phyloP scores from a whole-genome alignment of 2,329 filamentous ascomycete genomes.

The Cytospora piceae region DNA sequence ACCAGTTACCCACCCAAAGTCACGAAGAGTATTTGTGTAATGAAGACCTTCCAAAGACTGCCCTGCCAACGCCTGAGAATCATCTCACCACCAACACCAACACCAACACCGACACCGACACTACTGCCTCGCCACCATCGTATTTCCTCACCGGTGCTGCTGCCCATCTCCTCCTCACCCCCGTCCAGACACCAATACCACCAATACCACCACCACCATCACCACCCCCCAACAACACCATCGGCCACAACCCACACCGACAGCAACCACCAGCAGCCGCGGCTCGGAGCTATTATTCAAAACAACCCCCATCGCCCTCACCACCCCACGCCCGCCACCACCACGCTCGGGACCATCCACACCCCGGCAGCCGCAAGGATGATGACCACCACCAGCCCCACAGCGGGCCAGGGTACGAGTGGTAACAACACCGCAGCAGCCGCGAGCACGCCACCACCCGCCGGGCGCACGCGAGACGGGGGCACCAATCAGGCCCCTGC shows the following conservation, averaged over 20 bases:
- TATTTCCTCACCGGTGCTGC: too few species aligned
- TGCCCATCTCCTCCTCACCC: too few species aligned
- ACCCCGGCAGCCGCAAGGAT: neutral
- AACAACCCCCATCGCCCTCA: neutral
- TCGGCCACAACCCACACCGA: neutral
- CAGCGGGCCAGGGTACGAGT: neutral
- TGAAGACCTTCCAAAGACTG: neutral
- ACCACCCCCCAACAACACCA: neutral
- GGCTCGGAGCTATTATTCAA: neutral
- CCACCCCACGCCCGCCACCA: neutral
- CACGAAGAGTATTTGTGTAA: neutral
- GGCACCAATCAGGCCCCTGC: neutral
- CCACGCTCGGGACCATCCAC: too few species aligned
- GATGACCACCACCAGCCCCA: neutral
- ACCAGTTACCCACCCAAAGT: neutral
- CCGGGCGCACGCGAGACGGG: slow-evolving; percentile 21
- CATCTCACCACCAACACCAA: neutral
- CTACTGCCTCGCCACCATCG: neutral
- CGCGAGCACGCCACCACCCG: slow-evolving; percentile 25
- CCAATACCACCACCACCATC: neutral
- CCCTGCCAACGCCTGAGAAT: neutral
- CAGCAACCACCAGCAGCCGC: neutral
- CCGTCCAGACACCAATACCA: neutral
- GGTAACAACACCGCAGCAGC: neutral
- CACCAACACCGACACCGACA: neutral